Evolutionary conservation across 78 protist genomes (phyloP).

Genomic region (Dictyostelium brefeldianum): DNA sequence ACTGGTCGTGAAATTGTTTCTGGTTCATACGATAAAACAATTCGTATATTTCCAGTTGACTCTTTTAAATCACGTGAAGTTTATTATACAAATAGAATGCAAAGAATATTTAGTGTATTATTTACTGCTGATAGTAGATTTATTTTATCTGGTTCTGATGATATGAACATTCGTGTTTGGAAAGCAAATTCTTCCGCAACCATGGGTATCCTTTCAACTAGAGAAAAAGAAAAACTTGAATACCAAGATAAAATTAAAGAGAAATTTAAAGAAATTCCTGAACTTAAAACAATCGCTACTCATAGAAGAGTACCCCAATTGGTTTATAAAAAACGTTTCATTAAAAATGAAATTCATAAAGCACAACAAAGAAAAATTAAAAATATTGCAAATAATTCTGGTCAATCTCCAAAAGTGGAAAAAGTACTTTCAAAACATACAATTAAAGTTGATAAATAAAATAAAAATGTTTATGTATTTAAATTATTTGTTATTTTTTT

Average conservation of each 20-base stretch:
- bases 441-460: constrained; percentile 46
- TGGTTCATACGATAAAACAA: constrained; percentile 94
- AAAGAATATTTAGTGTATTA: constrained; percentile 85
- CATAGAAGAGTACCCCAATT: constrained; percentile 72
- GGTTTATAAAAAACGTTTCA: constrained; percentile 45
- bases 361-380: constrained; percentile 22
- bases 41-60: constrained; percentile 88
- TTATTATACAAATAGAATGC: constrained; percentile 98
- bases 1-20: constrained; percentile 96
- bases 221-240: constrained; percentile 40
- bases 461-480: too few relatives aligned
- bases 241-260: constrained; percentile 64
- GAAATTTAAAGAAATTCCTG: constrained; percentile 74
- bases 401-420: neutral
- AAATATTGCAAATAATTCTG: constrained; percentile 14
- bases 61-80: constrained; percentile 82
- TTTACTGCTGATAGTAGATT: constrained; percentile 89
- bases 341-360: constrained; percentile 54
- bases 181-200: constrained; percentile 88
- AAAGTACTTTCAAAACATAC: constrained; percentile 30
- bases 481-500: neutral
- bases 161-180: constrained; percentile 94
- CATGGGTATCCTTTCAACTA: constrained; percentile 29
- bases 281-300: constrained; percentile 48
- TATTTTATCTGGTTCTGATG: constrained; percentile 94